phyloP scores from a whole-genome alignment of 1,284 basidiomycete genomes.

The Quambalaria eucalypti region DNA sequence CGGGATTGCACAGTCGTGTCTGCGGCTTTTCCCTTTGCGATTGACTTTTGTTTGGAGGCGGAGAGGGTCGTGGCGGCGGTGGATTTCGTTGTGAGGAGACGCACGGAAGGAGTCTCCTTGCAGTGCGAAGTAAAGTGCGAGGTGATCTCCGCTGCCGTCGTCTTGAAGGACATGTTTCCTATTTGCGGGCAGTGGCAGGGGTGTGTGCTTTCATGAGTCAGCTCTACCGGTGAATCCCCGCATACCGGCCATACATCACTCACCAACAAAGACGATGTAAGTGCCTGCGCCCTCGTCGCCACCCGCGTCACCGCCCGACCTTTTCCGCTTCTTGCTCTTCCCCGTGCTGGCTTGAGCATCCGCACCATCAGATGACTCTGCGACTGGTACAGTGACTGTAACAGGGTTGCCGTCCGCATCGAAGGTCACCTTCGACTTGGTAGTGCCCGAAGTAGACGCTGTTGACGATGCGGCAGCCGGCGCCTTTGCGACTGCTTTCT shows the following conservation, averaged over 20 bases:
- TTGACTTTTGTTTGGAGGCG: conserved; percentile 40
- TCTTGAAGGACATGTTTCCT: conserved; percentile 44
- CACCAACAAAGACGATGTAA: conserved; percentile 39
- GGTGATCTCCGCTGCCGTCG: conserved; percentile 30
- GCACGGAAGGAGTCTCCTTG: conserved; percentile 37
- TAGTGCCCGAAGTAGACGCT: too few species aligned
- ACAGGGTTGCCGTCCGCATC: conserved; percentile 20
- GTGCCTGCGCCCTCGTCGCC: not conserved
- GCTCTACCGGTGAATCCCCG: not conserved
- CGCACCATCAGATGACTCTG: not conserved
- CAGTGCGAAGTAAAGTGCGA: conserved; percentile 36
- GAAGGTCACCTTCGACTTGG: conserved; percentile 13
- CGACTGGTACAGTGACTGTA: conserved; percentile 7
- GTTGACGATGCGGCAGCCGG: conserved; percentile 2
- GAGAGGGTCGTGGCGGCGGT: conserved; percentile 19
- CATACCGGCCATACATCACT: not conserved
- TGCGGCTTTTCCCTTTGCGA: conserved; percentile 42
- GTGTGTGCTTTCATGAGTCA: not conserved
- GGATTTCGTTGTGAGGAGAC: conserved; percentile 35
- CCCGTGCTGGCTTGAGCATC: conserved; percentile 5
- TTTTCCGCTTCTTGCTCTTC: conserved; percentile 7
- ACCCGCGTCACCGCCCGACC: conserved; percentile 6
- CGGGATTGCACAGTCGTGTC: conserved; percentile 29
- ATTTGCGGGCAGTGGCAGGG: not conserved
- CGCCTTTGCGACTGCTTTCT: conserved; percentile 5